Base-by-base conservation (phyloP, 495 filamentous ascomycete genomes). In the Trichocladium uniseriatum region DNA sequence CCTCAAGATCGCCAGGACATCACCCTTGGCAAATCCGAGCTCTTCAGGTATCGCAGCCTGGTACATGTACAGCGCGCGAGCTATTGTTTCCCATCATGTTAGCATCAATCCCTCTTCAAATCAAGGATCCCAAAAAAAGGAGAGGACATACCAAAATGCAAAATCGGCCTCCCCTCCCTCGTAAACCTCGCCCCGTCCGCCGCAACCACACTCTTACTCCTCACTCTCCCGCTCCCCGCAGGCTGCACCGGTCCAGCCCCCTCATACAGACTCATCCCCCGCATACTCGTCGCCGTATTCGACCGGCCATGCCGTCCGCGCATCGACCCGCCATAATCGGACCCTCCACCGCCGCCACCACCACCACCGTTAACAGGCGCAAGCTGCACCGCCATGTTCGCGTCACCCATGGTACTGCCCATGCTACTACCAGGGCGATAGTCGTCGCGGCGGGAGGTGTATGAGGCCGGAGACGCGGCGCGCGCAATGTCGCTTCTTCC, bases 41-140 rank as follows among this genome's bases (percentile, higher is more conserved):
- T 99, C 94, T 58, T 95, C 92, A 0, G 91, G 86, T 48, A 99
- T 99, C 14, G 87, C 89, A 0, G 92, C 86, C 57, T 82, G 80
- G 68, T 99, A 99, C 72, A 85, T 80, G 68, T 97, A 99, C 71
- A 95, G 73, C 39, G 94, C 89, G 45, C 89, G 84, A 38, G 94
- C 92, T 98, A 54, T 34, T n/a, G n/a, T n/a, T n/a, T n/a, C 31
- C 5, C 9, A 11, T 4, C 16, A 45, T 15, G 49, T 64, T 52
- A 65, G 58, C 40, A 49, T 57, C 9, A n/a, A 27, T 27, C 24
- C 15, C 29, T 19, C 24, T 13, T 22, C 34, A 47, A 27, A 15
- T 14, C 38, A 10, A 24, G 2, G 14, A 44, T 27, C 10, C 29
- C 9, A 6, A 45, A 37, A 24, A 2, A 35, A 21, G 11, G 37